These are phyloP conservation scores for Alnus rubra DNA, from an alignment of 306 rosid species.

Conservation along the genomic window DNA sequence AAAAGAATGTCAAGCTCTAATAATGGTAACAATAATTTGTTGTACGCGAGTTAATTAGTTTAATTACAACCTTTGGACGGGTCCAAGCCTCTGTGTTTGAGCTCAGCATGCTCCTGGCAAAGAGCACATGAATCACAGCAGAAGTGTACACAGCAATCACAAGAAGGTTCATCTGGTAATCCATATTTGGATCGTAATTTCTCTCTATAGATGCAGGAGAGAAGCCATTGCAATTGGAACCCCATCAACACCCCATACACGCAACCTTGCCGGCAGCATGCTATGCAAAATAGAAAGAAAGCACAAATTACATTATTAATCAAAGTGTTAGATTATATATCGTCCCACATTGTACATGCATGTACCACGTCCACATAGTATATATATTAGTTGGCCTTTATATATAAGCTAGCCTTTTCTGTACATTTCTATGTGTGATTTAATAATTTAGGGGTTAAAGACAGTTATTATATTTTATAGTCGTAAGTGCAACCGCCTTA, in stretches of 20 bases:
- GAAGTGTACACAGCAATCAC: conserved; percentile 44
- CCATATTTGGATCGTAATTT: conserved; percentile 35
- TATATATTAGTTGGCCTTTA: no score
- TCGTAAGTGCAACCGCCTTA: no score
- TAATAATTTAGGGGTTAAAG: no score
- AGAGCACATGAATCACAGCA: conserved; percentile 36
- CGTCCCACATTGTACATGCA: no score
- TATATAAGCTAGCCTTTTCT: no score
- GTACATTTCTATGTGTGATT: no score
- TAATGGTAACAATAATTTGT: background rate
- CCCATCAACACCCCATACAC: conserved; percentile 36
- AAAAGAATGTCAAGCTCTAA: background rate
- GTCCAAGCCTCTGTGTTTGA: conserved; percentile 39
- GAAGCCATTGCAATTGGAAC: conserved; percentile 31
- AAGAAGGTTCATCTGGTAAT: conserved; percentile 43
- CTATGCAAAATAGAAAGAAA: conserved; percentile 5
- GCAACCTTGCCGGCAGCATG: conserved; percentile 42
- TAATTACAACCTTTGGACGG: conserved; percentile 34
- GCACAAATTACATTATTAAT: background rate
- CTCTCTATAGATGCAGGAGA: conserved; percentile 40
- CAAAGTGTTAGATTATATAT: no score
- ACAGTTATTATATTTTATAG: no score
- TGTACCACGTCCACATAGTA: no score
- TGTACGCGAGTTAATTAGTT: background rate
- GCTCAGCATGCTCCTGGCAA: conserved; percentile 48